Percentiles rank a stretch among this genome's conserved stretches.
These are phyloP conservation scores for Neonectria coccinea DNA, from an alignment of 2,329 filamentous ascomycete genomes.

Conservation along the genomic window DNA sequence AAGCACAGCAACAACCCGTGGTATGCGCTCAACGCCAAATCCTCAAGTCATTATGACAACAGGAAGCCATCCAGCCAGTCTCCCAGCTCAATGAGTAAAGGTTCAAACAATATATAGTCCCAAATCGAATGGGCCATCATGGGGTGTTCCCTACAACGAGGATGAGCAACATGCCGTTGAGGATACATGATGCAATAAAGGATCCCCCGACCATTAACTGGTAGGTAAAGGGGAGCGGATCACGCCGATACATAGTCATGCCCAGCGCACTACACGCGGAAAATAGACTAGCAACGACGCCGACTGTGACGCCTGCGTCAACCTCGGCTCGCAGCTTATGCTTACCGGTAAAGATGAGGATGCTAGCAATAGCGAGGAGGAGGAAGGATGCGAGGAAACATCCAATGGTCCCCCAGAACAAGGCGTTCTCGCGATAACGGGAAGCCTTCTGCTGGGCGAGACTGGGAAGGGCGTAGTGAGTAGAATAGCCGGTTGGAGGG, in stretches of 20 bases:
- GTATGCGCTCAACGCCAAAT: slow-evolving; percentile 41
- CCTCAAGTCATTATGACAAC: slow-evolving; percentile 26
- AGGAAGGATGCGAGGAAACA: slow-evolving; percentile 70
- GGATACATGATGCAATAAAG: slow-evolving; percentile 54
- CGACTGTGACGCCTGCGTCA: slow-evolving; percentile 77
- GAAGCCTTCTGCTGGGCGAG: slow-evolving; percentile 62
- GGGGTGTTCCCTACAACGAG: slow-evolving; percentile 55
- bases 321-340: slow-evolving; percentile 78
- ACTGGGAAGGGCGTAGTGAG: slow-evolving; percentile 67
- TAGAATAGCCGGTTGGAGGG: slow-evolving; percentile 62
- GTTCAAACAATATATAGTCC: slow-evolving; percentile 8
- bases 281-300: slow-evolving; percentile 74
- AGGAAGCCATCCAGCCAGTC: slow-evolving; percentile 21
- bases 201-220: slow-evolving; percentile 55
- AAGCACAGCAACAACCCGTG: slow-evolving; percentile 6
- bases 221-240: slow-evolving; percentile 56
- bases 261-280: slow-evolving; percentile 72
- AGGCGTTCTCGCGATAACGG: slow-evolving; percentile 65
- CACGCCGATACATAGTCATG: slow-evolving; percentile 65
- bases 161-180: slow-evolving; percentile 59
- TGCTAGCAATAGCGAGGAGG: slow-evolving; percentile 72
- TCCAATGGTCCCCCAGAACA: slow-evolving; percentile 65
- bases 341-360: slow-evolving; percentile 75
- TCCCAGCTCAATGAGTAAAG: slow-evolving; percentile 1
- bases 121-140: slow-evolving; percentile 35